phyloP scores from a whole-genome alignment of 257 asterid genomes.

The Forsythia viridissima region DNA sequence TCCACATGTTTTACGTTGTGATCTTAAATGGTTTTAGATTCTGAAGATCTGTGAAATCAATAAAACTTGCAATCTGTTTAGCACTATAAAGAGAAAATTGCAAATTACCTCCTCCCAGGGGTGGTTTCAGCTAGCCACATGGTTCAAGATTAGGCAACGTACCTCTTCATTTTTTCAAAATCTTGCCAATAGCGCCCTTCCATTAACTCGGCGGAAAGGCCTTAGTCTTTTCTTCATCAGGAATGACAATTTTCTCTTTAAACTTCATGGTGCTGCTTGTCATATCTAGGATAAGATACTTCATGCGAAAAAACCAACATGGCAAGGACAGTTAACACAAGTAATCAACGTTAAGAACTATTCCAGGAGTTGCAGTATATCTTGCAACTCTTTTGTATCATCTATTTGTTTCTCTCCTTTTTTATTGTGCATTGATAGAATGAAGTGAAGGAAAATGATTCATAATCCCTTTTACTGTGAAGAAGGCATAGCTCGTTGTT shows the following conservation, averaged over 20 bases:
- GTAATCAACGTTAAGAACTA: neutral
- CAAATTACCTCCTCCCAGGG: neutral
- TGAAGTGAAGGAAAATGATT: neutral
- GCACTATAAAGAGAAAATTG: neutral
- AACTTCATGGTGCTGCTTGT: neutral
- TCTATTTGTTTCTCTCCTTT: neutral
- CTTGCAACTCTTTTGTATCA: too few species aligned
- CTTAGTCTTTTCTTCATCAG: neutral
- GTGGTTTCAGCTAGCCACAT: neutral
- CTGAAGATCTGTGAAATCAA: neutral
- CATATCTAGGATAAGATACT: neutral
- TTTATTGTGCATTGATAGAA: neutral
- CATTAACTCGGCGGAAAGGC: neutral
- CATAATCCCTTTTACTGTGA: neutral
- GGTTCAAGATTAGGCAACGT: neutral
- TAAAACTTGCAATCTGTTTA: neutral
- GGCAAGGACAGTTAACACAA: neutral
- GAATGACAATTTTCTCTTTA: neutral
- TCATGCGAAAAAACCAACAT: neutral
- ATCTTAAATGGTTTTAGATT: neutral
- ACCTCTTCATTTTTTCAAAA: neutral
- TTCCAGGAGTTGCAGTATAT: too few species aligned
- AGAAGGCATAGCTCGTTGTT: too few species aligned
- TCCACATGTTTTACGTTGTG: neutral
- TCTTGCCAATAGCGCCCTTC: neutral